A percentile compares a stretch with the other conserved stretches of the same genome.
Evolutionary conservation across 2,329 filamentous ascomycete species (phyloP).

Genomic region (Colletotrichum sp.): DNA sequence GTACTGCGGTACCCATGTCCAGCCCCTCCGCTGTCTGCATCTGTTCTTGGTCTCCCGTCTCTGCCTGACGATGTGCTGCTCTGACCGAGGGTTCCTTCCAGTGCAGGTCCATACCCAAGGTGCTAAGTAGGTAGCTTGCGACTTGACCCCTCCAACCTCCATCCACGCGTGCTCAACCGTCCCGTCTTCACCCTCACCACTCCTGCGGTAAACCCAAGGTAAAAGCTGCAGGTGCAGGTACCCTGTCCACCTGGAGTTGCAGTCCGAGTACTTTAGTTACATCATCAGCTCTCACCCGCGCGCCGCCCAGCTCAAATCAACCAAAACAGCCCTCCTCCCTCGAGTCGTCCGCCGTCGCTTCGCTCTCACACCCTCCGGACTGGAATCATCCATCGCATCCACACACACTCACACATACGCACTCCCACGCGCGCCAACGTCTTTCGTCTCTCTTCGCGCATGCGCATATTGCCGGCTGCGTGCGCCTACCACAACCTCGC

Average conservation of each 20-base stretch:
- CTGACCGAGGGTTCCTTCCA: background rate
- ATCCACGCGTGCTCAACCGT: background rate
- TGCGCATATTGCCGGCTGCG: background rate
- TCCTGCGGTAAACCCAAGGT: background rate
- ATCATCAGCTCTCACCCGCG: constrained; percentile 13
- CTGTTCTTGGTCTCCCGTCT: background rate
- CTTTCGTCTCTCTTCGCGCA: background rate
- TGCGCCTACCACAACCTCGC: background rate
- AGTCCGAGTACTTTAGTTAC: constrained; percentile 21
- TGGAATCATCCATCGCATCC: background rate
- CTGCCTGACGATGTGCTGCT: background rate
- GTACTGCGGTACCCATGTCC: background rate
- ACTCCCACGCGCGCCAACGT: background rate
- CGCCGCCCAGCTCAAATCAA: background rate
- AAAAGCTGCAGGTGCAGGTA: constrained; percentile 5
- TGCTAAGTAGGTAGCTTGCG: background rate
- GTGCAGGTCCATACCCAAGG: background rate
- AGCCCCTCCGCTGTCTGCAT: background rate
- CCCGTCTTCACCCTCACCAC: background rate
- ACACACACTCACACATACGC: background rate
- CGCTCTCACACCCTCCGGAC: constrained; percentile 2
- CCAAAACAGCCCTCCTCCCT: background rate
- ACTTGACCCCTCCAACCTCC: constrained; percentile 11
- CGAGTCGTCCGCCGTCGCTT: background rate
- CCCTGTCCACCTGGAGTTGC: background rate